These are phyloP conservation scores for Hericium coralloides DNA, from an alignment of 768 basidiomycete species.

Conservation along the genomic window DNA sequence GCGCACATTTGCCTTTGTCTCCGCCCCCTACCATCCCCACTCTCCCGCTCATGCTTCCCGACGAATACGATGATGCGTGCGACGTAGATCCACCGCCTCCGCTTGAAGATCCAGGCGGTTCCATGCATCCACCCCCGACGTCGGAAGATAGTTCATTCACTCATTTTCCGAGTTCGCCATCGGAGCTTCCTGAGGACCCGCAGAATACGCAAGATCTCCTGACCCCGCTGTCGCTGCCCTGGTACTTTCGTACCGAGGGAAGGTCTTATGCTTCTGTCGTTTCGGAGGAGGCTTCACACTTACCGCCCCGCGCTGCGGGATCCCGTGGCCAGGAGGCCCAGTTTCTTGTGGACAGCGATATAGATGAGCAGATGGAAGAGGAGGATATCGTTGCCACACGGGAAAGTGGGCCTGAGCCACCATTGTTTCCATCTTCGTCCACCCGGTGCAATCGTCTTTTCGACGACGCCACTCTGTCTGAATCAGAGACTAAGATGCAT, in stretches of 20 bases:
- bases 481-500: no score
- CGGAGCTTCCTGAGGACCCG: not conserved
- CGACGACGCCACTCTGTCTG: no score
- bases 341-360: not conserved
- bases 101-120: no score
- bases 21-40: not conserved
- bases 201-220: not conserved
- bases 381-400: not conserved
- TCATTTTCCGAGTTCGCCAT: not conserved
- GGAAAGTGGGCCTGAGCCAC: not conserved
- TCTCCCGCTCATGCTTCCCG: not conserved
- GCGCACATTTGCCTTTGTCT: not conserved
- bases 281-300: not conserved
- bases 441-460: not conserved
- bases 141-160: no score
- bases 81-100: no score
- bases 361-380: not conserved
- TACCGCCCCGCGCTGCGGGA: not conserved
- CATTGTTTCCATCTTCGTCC: not conserved
- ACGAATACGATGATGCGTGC: not conserved
- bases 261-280: not conserved
- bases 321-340: not conserved
- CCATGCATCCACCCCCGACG: no score
- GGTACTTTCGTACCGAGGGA: not conserved
- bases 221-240: conserved; percentile 1